Conservation (phyloP, 176 grass and related monocot genomes). For the Panicum miliaceum region DNA sequence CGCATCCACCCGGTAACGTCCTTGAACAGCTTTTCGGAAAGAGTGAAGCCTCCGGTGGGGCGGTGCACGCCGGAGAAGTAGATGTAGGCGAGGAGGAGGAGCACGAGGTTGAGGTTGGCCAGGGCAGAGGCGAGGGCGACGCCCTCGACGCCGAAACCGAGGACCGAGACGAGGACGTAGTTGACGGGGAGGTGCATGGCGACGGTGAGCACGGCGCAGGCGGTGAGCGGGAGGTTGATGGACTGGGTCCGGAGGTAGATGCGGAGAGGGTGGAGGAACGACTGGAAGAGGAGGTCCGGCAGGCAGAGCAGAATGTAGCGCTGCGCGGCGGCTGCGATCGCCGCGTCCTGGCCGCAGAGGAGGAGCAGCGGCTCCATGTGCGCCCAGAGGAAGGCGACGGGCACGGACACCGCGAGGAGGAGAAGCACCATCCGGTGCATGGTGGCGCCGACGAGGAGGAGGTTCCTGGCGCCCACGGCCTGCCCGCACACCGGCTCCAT, state of each 20-base stretch:
- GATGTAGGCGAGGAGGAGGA: slow-evolving; percentile 69
- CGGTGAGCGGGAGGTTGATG: slow-evolving; percentile 79
- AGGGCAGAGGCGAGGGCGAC: slow-evolving; percentile 76
- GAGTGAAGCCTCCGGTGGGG: slow-evolving; percentile 63
- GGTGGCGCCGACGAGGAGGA: slow-evolving; percentile 69
- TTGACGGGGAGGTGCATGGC: slow-evolving; percentile 78
- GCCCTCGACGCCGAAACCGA: slow-evolving; percentile 69
- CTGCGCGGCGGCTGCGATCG: slow-evolving; percentile 63
- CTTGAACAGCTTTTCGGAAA: slow-evolving; percentile 59
- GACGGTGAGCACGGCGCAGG: slow-evolving; percentile 66
- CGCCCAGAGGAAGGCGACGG: slow-evolving; percentile 70
- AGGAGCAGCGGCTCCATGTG: slow-evolving; percentile 84
- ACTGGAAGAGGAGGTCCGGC: slow-evolving; percentile 89
- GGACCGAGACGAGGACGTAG: slow-evolving; percentile 67
- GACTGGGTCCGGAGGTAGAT: slow-evolving; percentile 93
- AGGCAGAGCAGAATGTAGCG: slow-evolving; percentile 76
- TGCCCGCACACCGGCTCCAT: slow-evolving; percentile 99
- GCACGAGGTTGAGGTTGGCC: slow-evolving; percentile 84
- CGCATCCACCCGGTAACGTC: slow-evolving; percentile 58
- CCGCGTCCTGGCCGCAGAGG: slow-evolving; percentile 73
- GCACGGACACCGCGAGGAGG: slow-evolving; percentile 65
- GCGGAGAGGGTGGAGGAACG: slow-evolving; percentile 89
- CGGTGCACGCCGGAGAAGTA: slow-evolving; percentile 71
- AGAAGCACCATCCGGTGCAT: slow-evolving; percentile 81
- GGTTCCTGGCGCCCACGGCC: slow-evolving; percentile 73